Base-by-base conservation (phyloP, 2,329 filamentous ascomycete species). In the Fusarium sp. region DNA sequence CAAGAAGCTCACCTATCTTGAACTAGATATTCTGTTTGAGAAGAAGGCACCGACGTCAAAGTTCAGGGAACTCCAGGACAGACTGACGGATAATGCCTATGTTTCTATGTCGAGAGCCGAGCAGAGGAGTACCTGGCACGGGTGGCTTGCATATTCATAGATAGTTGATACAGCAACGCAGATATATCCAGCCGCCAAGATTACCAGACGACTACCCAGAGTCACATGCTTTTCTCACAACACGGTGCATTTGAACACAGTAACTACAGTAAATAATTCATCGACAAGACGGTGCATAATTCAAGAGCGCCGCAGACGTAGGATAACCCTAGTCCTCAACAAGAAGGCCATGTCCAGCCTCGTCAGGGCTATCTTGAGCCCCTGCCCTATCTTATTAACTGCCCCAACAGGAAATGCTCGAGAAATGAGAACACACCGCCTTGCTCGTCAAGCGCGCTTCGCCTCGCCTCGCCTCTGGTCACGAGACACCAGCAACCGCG, bases 31-130 rank as follows among this genome's bases (percentile, higher is more conserved):
- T 16, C 60, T 78, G 2, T 78, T 78, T 34, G 76, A 78, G 41
- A 69, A 65, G 39, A 69, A 59, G 28, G 69, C 77, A 8, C 66
- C 73, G 7, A 76, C 76, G 0, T 52, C 59, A 7, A 71, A 76
- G 60, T 76, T 90, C 69, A 66, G 60, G 9, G 58, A 70, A 39
- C 61, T 74, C 15, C 72, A 73, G 54, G 70, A 70, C 47, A 67
- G 70, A 23, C 62, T 74, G 7, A 54, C 62, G 11, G 56, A 71
- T 16, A 68, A 68, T 15, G 65, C 72, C 2, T 74, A 74, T 56
- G 36, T 72, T 18, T 65, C 67, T 8, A 62, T 54, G 34, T 64
- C 70, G 15, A 58, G 62, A 39, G 53, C 62, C 11, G 70, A 74
- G 15, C 60, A 71, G 3, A 74, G 61, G 47, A 73, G 74, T 50